Percentiles rank a stretch among this genome's conserved stretches.
Conservation (phyloP, 805 yeast genomes). For the Sugiyamaella smithiae region DNA sequence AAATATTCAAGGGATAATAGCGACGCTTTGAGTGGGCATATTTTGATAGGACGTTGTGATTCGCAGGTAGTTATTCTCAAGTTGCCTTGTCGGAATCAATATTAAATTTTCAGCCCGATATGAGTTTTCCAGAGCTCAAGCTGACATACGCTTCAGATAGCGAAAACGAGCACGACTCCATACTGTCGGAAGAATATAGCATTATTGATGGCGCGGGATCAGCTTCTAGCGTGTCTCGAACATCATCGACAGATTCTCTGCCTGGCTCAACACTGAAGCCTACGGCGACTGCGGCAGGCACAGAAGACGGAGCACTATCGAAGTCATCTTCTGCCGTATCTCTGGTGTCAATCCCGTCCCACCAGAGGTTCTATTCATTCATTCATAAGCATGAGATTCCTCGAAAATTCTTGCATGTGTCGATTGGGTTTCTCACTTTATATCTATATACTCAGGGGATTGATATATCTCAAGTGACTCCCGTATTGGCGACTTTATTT, state of each 20-base stretch:
- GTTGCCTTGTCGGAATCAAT: too few relatives aligned
- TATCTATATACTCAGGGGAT: slow-evolving; percentile 65
- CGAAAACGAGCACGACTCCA: slow-evolving; percentile 5
- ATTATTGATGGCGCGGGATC: background rate
- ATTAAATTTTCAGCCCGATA: too few relatives aligned
- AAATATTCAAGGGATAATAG: too few relatives aligned
- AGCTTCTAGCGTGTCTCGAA: background rate
- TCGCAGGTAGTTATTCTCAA: too few relatives aligned
- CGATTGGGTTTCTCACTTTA: slow-evolving; percentile 80
- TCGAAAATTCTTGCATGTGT: slow-evolving; percentile 81
- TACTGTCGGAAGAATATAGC: slow-evolving; percentile 1
- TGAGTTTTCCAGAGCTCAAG: slow-evolving; percentile 6
- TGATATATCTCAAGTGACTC: slow-evolving; percentile 53
- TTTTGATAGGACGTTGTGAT: too few relatives aligned
- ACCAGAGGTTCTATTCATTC: slow-evolving; percentile 44
- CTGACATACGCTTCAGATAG: slow-evolving; percentile 4
- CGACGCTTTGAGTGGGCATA: too few relatives aligned
- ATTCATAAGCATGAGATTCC: slow-evolving; percentile 83
- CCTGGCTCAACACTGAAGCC: background rate
- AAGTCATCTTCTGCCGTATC: slow-evolving; percentile 11
- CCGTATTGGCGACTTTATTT: slow-evolving; percentile 57
- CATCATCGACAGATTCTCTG: slow-evolving; percentile 4
- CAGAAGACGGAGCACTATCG: background rate
- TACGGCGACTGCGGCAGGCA: background rate
- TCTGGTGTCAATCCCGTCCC: slow-evolving; percentile 24